Evolutionary conservation across 2,329 filamentous ascomycete species (phyloP), one percentile per base, ranked within the genome.

Genomic region (Calonectria naviculata): DNA sequence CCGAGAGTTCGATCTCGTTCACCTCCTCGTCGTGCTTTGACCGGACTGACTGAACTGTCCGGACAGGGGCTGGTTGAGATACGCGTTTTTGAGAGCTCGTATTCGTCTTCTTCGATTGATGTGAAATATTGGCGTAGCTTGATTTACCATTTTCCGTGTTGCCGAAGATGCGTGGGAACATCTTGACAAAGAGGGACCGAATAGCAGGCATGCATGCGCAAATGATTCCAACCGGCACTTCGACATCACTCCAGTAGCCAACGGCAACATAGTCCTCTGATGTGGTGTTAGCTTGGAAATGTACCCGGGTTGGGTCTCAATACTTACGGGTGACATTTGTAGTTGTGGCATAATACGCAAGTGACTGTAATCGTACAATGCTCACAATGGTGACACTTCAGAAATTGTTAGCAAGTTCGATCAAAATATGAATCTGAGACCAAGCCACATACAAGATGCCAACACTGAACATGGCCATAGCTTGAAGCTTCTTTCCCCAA

Each of bases 391-490:
- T 56, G 31, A 60, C 49, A 17, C 49, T 66, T 24, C 19, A 19
- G 15, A 24, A 24, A 15, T 17, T 15, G n/a, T 62, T 41, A 70
- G 61, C 28, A 31, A n/a, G 15, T 3, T 1, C 2, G 9, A 10
- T 26, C 9, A 1, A 1, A 24, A 60, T 7, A 12, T 0, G 6
- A 15, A 41, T 19, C 24, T 10, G 6, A 19, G 31, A 21, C n/a
- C 2, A 15, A 28, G 4, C 17, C 12, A 75, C 78, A 36, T 67
- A 79, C 68, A 84, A 84, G 36, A 80, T 75, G 4, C 85, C 85
- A 41, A 87, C 80, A 6, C 80, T 80, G 68, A 87, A 86, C 84
- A 87, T 86, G 64, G 85, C 67, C 17, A 80, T 74, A 8, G 86
- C 80, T 49, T 83, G 78, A 12, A 84, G 38, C 75, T 85, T 87